Percentiles rank a stretch among this genome's conserved stretches.
Conservation (phyloP, 192 early-diverging fungal species). For the Ambispora gerdemannii region DNA sequence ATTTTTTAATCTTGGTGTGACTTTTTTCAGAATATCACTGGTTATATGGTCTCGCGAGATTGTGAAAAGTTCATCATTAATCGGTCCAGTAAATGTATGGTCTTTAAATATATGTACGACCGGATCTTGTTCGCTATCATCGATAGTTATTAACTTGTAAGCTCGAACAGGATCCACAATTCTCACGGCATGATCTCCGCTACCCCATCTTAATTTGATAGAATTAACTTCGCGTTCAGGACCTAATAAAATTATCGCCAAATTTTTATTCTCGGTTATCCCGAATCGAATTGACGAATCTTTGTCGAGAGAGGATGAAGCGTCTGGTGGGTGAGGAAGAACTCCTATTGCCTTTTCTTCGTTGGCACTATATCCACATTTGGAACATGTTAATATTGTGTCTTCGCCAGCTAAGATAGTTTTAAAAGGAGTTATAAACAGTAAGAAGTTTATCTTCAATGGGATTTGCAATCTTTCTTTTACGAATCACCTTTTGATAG, state of each 20-base stretch:
- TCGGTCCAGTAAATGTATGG: conserved; percentile 8
- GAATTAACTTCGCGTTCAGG: not conserved
- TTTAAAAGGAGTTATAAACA: not conserved
- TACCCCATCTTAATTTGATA: not conserved
- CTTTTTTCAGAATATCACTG: not conserved
- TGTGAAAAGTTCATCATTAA: not conserved
- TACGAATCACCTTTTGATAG: conserved; percentile 51
- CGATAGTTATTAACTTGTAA: not conserved
- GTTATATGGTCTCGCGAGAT: not conserved
- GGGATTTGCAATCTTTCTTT: too few species aligned
- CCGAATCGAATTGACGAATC: not conserved
- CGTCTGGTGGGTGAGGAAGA: conserved; percentile 29
- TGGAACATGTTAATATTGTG: conserved; percentile 62
- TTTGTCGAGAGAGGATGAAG: not conserved
- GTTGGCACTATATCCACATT: conserved; percentile 83
- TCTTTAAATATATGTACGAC: conserved; percentile 27
- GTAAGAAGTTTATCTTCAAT: too few species aligned
- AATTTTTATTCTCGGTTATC: not conserved
- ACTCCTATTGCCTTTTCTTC: conserved; percentile 69
- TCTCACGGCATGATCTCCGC: not conserved
- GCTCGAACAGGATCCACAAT: not conserved
- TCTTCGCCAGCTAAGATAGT: conserved; percentile 72
- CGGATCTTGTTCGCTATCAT: not conserved
- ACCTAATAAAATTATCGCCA: not conserved
- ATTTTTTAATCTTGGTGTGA: not conserved